Evolutionary conservation across 345 rosid genomes (phyloP), one percentile per base, ranked within the genome.

Genomic region (Gynandropsis gynandra): DNA sequence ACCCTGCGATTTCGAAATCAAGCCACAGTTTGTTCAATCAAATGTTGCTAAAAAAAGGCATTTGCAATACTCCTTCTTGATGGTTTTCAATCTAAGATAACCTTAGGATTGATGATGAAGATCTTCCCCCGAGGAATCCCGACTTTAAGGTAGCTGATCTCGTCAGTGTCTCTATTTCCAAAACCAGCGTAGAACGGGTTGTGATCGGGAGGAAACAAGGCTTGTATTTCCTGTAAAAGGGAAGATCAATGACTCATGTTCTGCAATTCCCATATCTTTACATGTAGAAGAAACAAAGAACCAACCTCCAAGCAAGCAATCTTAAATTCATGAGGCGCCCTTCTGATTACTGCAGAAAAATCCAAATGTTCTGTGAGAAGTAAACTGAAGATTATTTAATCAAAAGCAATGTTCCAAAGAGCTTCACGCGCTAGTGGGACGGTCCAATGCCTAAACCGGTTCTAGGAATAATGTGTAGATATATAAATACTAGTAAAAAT

Each of bases 271-370:
- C 12, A 11, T 39, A 51, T 42, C 40, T 33, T 41, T 42, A 50
- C 9, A 54, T 41, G 3, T 31, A 34, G 19, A 55, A 34, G 57
- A 53, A 19, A 16, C 47, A 59, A 48, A 52, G 47, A 63, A 65
- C 88, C 57, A 65, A 92, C 98, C 98, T 85, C 95, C 53, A 92
- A 80, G 81, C 96, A 87, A n/a, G 79, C 70, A n/a, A 92, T 92
- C 80, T 92, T 92, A 82, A 92, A 92, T 70, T 92, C 96, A 67
- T 92, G 98, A 63, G 98, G 96, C 49, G 96, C 95, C 72, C 96
- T 82, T 68, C 98, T 79, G 39, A 92, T 82, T 47, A 85, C 98
- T 92, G 96, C 9, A 24, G 43, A 53, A 34, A 64, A 31, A 8
- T 39, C 5, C 16, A 11, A 4, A n/a, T 24, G 2, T 24, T 24